Evolutionary conservation across 2,329 filamentous ascomycete genomes (phyloP).

Genomic region (Diaporthe vaccinii): DNA sequence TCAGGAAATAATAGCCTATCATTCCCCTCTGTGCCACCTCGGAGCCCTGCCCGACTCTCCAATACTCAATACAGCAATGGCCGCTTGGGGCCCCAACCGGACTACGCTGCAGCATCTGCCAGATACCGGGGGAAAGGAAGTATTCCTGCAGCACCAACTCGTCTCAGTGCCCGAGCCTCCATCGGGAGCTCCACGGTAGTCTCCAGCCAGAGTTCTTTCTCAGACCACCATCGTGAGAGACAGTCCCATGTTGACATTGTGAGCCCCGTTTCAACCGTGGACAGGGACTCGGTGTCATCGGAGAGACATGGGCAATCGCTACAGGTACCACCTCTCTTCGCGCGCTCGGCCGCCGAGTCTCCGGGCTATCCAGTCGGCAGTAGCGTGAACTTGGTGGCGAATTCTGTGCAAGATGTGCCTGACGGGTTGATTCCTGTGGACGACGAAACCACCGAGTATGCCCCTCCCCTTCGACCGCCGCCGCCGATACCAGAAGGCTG

Average conservation of each 20-base stretch:
- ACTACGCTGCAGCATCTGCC: not conserved
- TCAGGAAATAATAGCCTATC: not conserved
- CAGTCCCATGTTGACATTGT: conserved; percentile 23
- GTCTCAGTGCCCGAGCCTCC: not conserved
- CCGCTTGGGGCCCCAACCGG: not conserved
- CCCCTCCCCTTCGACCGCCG: conserved; percentile 36
- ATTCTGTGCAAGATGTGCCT: conserved; percentile 40
- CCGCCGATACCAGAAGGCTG: conserved; percentile 52
- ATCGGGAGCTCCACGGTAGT: not conserved
- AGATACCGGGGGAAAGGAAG: not conserved
- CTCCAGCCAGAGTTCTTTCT: conserved; percentile 23
- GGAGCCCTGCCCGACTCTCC: conserved; percentile 10
- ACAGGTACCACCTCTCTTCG: conserved; percentile 20
- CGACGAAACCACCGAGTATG: conserved; percentile 44
- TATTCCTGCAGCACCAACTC: not conserved
- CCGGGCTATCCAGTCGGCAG: not conserved
- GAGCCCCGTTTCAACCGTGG: conserved; percentile 16
- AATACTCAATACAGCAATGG: not conserved
- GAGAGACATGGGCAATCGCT: not conserved
- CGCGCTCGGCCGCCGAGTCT: not conserved
- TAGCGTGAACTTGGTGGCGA: conserved; percentile 5
- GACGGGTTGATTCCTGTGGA: conserved; percentile 56
- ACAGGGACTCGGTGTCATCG: not conserved
- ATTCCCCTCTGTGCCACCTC: not conserved
- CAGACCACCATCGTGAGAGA: conserved; percentile 1